Base-by-base conservation (phyloP, 306 rosid species). In the Arachis hypogaea region DNA sequence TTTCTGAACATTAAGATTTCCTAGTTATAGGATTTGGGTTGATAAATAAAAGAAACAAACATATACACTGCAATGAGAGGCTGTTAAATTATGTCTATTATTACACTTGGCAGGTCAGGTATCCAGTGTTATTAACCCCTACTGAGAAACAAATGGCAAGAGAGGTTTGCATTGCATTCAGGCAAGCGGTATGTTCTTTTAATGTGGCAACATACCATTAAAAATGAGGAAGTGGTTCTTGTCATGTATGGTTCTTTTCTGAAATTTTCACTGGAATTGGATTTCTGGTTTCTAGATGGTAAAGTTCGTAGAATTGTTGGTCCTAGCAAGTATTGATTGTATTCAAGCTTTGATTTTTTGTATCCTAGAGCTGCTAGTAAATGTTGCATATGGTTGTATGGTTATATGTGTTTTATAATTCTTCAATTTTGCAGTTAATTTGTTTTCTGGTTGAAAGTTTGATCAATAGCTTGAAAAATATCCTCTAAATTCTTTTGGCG, bases 141-240 rank as follows among this genome's bases (percentile, higher is more conserved):
- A 76, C 83, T 18, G 98, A 93, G 86, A 93, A 93, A 84, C 91
- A 93, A 83, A 89, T 93, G 97, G 93, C 98, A 68, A 89, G 96
- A 82, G 97, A 93, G 42, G 98, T 93, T 76, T 91, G 94, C 86
- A 84, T 80, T 63, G 97, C 98, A 41, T 93, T 93, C 82, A 91
- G 98, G 85, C 84, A 93, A 91, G 88, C 87, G 86, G 97, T 93
- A 91, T 61, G 97, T 74, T 71, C 29, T 78, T 54, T 65, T 5
- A 68, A 38, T 78, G 60, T 65, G 73, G 14, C 51, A 36, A 56
- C 71, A 69, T 72, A 28, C 5, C 56, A 58, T 78, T 75, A 38
- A 56, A 59, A 63, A 59, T 14, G 14, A 16, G 18, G 30, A 66
- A 7, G 46, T 29, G 1, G 29, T n/a, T 67, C 58, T 42, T 74